Evolutionary conservation across 2,329 filamentous ascomycete species (phyloP).

Genomic region (Aspergillus thermomutatus): DNA sequence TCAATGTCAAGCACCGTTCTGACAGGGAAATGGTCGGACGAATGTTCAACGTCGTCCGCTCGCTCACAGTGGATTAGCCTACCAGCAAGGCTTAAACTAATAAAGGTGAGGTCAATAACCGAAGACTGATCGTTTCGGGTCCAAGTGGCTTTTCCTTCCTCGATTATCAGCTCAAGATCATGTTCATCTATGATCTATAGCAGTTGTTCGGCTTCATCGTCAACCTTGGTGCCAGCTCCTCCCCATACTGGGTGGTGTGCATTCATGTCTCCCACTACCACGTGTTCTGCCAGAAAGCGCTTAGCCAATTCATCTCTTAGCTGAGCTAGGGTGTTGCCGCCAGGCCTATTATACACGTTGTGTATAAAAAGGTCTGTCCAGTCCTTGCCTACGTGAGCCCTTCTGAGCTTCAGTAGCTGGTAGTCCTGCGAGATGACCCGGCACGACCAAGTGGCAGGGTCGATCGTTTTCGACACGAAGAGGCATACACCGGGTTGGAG

Average conservation of each 20-base stretch:
- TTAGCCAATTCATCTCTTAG: not conserved
- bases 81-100: not conserved
- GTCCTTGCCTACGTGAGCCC: not conserved
- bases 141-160: conserved; percentile 8
- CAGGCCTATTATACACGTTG: no score
- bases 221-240: conserved; percentile 1
- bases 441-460: conserved; percentile 14
- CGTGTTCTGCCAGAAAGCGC: conserved; percentile 11
- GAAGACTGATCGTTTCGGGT: conserved; percentile 7
- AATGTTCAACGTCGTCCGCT: conserved; percentile 17
- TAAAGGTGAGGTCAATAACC: conserved; percentile 19
- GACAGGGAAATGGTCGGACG: conserved; percentile 19
- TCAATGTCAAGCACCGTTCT: not conserved
- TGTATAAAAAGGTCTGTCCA: no score
- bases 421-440: conserved; percentile 14
- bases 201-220: conserved; percentile 1
- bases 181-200: not conserved
- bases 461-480: conserved; percentile 16
- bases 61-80: conserved; percentile 10
- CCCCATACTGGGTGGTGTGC: conserved; percentile 18
- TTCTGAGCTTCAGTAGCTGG: conserved; percentile 7
- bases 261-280: conserved; percentile 19
- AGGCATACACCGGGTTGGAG: conserved; percentile 10
- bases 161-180: conserved; percentile 4
- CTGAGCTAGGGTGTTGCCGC: not conserved